phyloP scores from a whole-genome alignment of 2,329 filamentous ascomycete species.

The Aspergillus puulaauensis region DNA sequence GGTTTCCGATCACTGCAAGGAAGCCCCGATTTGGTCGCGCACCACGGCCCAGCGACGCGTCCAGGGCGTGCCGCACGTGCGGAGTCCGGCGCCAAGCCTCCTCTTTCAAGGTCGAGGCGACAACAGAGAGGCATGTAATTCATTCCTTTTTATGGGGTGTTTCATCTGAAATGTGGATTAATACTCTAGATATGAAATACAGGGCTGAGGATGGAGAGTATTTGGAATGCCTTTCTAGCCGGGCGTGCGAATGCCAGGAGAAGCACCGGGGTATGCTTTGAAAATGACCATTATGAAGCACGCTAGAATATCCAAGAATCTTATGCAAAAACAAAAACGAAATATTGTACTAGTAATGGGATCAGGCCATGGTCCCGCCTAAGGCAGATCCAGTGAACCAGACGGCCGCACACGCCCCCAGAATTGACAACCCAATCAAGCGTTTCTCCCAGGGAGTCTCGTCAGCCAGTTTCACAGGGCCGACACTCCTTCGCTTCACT shows the following conservation, averaged over 20 bases:
- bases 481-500: conserved; percentile 41
- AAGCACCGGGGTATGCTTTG: neutral
- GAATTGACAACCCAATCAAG: conserved; percentile 34
- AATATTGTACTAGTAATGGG: neutral
- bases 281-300: neutral
- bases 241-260: neutral
- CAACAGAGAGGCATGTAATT: conserved; percentile 5
- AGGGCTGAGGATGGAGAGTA: neutral
- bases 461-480: conserved; percentile 60
- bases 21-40: conserved; percentile 15
- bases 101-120: neutral
- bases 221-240: neutral
- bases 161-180: neutral
- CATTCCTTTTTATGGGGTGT: neutral
- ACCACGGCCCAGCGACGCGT: conserved; percentile 18
- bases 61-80: conserved; percentile 19
- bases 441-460: conserved; percentile 65
- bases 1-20: neutral
- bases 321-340: neutral
- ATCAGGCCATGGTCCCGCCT: conserved; percentile 23
- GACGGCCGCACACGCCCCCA: conserved; percentile 35
- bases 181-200: neutral
- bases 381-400: conserved; percentile 39
- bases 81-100: conserved; percentile 19
- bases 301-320: conserved; percentile 3